A percentile compares a stretch with the other conserved stretches of the same genome.
Evolutionary conservation across 2,329 filamentous ascomycete species (phyloP).

Genomic region (Colletotrichum tabaci): DNA sequence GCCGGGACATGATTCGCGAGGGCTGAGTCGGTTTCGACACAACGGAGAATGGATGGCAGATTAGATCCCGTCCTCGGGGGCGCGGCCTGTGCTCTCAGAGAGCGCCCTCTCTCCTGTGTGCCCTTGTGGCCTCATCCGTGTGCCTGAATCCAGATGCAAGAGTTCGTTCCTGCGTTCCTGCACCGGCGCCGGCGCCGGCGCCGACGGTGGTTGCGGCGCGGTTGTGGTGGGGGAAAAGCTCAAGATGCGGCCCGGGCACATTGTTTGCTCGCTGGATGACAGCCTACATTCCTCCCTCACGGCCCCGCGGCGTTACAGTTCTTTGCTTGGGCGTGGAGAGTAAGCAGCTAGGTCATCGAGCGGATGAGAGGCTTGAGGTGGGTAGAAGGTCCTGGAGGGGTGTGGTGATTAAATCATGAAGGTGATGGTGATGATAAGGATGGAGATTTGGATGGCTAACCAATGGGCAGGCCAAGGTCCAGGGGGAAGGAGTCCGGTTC

Average conservation of each 20-base stretch:
- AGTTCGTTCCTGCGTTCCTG: slow-evolving; percentile 36
- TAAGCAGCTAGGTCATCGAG: slow-evolving; percentile 1
- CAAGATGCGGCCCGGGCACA: slow-evolving; percentile 38
- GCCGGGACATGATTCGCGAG: slow-evolving; percentile 18
- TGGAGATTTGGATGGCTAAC: not conserved
- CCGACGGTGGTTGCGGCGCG: slow-evolving; percentile 10
- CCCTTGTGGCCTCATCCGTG: not conserved
- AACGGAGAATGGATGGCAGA: slow-evolving; percentile 31
- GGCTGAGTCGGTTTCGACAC: slow-evolving; percentile 35
- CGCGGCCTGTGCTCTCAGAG: slow-evolving; percentile 17
- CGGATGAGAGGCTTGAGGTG: not conserved
- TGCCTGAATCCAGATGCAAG: slow-evolving; percentile 32
- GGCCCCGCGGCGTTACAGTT: slow-evolving; percentile 27
- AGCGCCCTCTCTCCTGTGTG: slow-evolving; percentile 2
- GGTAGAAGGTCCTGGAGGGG: slow-evolving; percentile 1
- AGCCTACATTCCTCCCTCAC: slow-evolving; percentile 23
- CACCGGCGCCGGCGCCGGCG: slow-evolving; percentile 18
- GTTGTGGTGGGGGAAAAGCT: slow-evolving; percentile 20
- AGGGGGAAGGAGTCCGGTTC: slow-evolving; percentile 26
- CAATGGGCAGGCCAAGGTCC: slow-evolving; percentile 8
- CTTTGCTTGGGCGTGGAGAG: slow-evolving; percentile 13
- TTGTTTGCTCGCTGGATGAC: slow-evolving; percentile 38
- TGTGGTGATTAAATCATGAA: slow-evolving; percentile 7
- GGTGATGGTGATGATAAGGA: slow-evolving; percentile 21
- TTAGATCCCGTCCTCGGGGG: slow-evolving; percentile 12